Evolutionary conservation across 225 moss, liverwort and hornwort species (phyloP), one percentile per base, ranked within the genome.

Genomic region (Pseudoscleropodium purum): DNA sequence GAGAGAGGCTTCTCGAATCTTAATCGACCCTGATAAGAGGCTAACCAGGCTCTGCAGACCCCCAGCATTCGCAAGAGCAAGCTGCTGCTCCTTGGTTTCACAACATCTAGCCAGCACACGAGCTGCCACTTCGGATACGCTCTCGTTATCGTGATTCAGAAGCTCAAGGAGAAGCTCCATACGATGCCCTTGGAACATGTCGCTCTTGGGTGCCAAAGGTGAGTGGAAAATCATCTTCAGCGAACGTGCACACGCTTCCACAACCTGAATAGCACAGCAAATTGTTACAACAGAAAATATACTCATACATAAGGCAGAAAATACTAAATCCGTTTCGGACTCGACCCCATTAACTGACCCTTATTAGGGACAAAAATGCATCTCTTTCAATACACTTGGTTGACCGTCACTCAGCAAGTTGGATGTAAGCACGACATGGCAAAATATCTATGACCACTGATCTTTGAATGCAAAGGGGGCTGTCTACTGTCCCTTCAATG

Each of bases 221-320:
- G 99, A 99, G 85, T 97, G 99, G 62, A 99, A 99, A 63, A 99
- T 99, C 99, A 97, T 97, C 94, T 99, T 99, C 73, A 99, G 83
- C 41, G 97, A 96, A 85, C 99, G 96, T 49, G 99, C 99, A 92
- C 99, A 97, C 29, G 99, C 95, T 94, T 97, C 99, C 63, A 97
- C 99, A 59, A 99, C 99, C 99, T 99, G 96, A 60, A 54, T 51
- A 92, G 60, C 60, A 70, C 47, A 89, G 41, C n/a, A 86, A 75
- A 47, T 63, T 72, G 67, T 81, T 76, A 65, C n/a, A 77, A 43
- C 45, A 67, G 36, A 45, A 79, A 65, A 87, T 18, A 41, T 7
- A 18, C 17, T 72, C 43, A 57, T 54, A 79, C 57, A 43, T 13
- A 45, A 80, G 67, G 69, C 47, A 81, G 45, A 57, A 39, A 60